Conservation (phyloP, 208 protist genomes). For the Porcisia hertigi region DNA sequence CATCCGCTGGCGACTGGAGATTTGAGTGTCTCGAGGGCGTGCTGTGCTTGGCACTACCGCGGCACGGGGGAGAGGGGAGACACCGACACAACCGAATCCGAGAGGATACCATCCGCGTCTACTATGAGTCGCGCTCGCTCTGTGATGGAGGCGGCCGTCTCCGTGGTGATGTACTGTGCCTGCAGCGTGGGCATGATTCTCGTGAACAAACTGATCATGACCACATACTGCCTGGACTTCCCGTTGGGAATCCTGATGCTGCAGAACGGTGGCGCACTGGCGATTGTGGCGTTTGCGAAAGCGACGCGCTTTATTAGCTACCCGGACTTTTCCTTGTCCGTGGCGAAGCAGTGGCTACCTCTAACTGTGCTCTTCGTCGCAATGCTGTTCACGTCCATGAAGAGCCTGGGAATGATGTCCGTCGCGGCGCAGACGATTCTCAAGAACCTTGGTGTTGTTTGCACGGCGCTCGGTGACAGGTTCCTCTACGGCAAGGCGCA, state of each 20-base stretch:
- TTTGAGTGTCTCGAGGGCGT: background rate
- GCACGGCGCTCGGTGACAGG: slow-evolving; percentile 81
- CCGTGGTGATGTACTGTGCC: slow-evolving; percentile 64
- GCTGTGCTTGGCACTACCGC: no score
- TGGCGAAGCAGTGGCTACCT: slow-evolving; percentile 67
- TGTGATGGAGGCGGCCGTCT: slow-evolving; percentile 28
- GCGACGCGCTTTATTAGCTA: slow-evolving; percentile 42
- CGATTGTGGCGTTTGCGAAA: slow-evolving; percentile 63
- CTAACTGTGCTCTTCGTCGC: slow-evolving; percentile 79
- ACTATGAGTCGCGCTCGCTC: background rate
- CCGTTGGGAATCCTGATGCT: slow-evolving; percentile 72
- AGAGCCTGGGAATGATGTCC: slow-evolving; percentile 81
- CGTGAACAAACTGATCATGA: slow-evolving; percentile 84
- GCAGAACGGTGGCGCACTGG: slow-evolving; percentile 67
- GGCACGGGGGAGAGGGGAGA: background rate
- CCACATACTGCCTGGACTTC: slow-evolving; percentile 66
- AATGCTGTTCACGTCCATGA: slow-evolving; percentile 87
- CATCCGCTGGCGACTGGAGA: no score
- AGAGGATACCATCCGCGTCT: background rate
- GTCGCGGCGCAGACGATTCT: slow-evolving; percentile 86
- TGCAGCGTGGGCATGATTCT: slow-evolving; percentile 89
- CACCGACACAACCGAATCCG: background rate
- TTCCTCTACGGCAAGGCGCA: slow-evolving; percentile 65
- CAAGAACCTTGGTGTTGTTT: slow-evolving; percentile 82
- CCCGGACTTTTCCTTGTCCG: slow-evolving; percentile 51